These are phyloP conservation scores for Starmerella lactis-condensi DNA, from an alignment of 805 yeast species.

Conservation along the genomic window DNA sequence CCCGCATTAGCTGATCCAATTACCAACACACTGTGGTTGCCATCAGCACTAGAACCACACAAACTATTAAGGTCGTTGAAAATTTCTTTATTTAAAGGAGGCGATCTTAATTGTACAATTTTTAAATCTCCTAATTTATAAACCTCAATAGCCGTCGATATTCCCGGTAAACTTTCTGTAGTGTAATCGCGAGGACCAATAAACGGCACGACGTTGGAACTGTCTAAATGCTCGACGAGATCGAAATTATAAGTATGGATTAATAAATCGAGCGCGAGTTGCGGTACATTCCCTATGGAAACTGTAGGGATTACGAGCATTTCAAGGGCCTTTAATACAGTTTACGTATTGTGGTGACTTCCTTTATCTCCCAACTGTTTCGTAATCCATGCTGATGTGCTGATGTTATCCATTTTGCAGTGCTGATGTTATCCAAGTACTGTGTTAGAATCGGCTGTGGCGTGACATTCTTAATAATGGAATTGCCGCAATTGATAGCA, in stretches of 20 bases:
- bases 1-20: constrained; percentile 64
- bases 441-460: too few relatives aligned
- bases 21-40: constrained; percentile 28
- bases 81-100: too few relatives aligned
- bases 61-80: too few relatives aligned
- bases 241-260: constrained; percentile 40
- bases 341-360: too few relatives aligned
- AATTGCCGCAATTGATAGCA: too few relatives aligned
- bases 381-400: too few relatives aligned
- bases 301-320: constrained; percentile 51
- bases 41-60: constrained; percentile 5
- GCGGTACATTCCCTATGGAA: constrained; percentile 81
- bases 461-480: too few relatives aligned
- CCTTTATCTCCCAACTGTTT: too few relatives aligned
- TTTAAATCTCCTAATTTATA: constrained; percentile 12
- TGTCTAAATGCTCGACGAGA: constrained; percentile 40
- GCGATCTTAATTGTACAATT: constrained; percentile 67
- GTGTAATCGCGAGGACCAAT: constrained; percentile 55
- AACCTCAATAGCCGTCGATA: constrained; percentile 50
- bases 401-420: too few relatives aligned
- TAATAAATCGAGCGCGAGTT: constrained; percentile 54
- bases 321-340: too few relatives aligned
- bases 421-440: too few relatives aligned
- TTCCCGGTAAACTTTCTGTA: constrained; percentile 20
- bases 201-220: constrained; percentile 55